Evolutionary conservation across 2,329 filamentous ascomycete species (phyloP).

Genomic region (Fusarium coicis): DNA sequence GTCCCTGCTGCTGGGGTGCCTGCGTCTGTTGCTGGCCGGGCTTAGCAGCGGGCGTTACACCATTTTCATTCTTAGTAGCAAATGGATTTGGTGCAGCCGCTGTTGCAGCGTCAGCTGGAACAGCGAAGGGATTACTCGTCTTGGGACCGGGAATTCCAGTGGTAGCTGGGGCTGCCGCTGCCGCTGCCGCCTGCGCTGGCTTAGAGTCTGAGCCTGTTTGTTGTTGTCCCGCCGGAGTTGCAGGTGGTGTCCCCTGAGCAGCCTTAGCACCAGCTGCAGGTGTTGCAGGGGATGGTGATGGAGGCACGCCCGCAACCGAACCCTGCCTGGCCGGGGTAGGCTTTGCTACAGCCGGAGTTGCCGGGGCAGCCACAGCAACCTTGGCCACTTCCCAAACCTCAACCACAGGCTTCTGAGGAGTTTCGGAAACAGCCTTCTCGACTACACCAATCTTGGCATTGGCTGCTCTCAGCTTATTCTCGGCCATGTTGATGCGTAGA

Average conservation of each 20-base stretch:
- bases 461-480: slow-evolving; percentile 72
- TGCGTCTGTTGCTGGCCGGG: slow-evolving; percentile 26
- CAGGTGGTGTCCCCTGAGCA: slow-evolving; percentile 18
- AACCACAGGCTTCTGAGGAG: slow-evolving; percentile 81
- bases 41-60: slow-evolving; percentile 25
- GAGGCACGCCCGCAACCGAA: slow-evolving; percentile 34
- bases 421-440: slow-evolving; percentile 83
- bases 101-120: slow-evolving; percentile 24
- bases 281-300: slow-evolving; percentile 40
- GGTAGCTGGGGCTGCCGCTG: slow-evolving; percentile 23
- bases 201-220: slow-evolving; percentile 30
- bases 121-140: slow-evolving; percentile 49
- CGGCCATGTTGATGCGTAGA: slow-evolving; percentile 81
- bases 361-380: slow-evolving; percentile 50
- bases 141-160: slow-evolving; percentile 40
- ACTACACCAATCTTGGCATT: slow-evolving; percentile 82
- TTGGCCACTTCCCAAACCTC: slow-evolving; percentile 91
- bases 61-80: slow-evolving; percentile 35
- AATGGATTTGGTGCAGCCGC: slow-evolving; percentile 46
- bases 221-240: slow-evolving; percentile 23
- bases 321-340: slow-evolving; percentile 39
- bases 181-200: slow-evolving; percentile 25
- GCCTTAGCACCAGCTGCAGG: slow-evolving; percentile 24
- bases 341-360: slow-evolving; percentile 39
- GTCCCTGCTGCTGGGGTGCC: slow-evolving; percentile 23